phyloP scores from a whole-genome alignment of 1,284 basidiomycete genomes.

The Malassezia restricta region DNA sequence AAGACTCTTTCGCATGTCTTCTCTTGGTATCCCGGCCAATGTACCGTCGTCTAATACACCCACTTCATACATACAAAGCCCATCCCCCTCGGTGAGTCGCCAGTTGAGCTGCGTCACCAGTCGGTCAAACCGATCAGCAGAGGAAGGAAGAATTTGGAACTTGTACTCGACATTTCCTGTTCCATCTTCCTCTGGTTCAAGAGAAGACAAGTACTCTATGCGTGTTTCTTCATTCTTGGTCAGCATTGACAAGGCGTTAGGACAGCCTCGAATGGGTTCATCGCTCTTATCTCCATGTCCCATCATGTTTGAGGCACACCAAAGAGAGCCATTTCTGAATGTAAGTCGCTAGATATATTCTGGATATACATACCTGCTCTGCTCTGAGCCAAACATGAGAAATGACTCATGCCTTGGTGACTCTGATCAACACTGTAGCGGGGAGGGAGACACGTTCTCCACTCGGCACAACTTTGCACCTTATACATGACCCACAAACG shows the following conservation, averaged over 20 bases:
- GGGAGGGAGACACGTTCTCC: not conserved
- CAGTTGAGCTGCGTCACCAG: conserved; percentile 45
- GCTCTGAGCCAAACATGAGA: not conserved
- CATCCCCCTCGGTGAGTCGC: conserved; percentile 42
- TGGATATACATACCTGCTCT: not conserved
- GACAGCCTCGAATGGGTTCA: no score
- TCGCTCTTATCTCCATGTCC: no score
- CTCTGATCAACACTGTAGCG: not conserved
- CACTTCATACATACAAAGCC: conserved; percentile 40
- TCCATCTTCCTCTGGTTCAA: conserved; percentile 34
- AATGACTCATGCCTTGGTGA: not conserved
- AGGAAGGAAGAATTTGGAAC: conserved; percentile 39
- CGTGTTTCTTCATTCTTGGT: not conserved
- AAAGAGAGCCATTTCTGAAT: no score
- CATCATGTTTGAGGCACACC: no score
- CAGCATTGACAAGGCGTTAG: no score
- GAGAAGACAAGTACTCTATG: not conserved
- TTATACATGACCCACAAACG: no score
- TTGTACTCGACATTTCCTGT: conserved; percentile 46
- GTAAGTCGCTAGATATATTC: no score
- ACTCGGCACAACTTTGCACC: no score
- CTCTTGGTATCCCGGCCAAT: conserved; percentile 27
- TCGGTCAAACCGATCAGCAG: conserved; percentile 35
- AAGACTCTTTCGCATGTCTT: conserved; percentile 35
- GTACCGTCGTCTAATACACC: conserved; percentile 44